Evolutionary conservation across 768 basidiomycete genomes (phyloP).

Genomic region (Mycena pura): DNA sequence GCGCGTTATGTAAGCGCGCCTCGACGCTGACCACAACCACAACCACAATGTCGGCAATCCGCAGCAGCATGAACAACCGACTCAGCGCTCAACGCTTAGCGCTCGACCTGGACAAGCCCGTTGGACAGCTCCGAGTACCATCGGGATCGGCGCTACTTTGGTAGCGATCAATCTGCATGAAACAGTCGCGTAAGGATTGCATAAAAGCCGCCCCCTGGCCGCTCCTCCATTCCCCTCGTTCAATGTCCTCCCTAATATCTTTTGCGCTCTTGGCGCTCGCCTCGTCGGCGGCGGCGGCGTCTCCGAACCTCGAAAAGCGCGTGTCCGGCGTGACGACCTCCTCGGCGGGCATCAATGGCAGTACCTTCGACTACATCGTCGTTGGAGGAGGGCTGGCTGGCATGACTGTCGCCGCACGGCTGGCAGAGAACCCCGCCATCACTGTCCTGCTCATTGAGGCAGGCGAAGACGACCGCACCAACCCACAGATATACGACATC

Average conservation of each 20-base stretch:
- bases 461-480: constrained; percentile 39
- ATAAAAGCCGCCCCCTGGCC: no score
- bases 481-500: constrained; percentile 38
- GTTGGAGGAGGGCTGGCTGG: constrained; percentile 42
- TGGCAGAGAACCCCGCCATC: constrained; percentile 37
- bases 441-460: constrained; percentile 45
- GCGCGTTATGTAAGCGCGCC: no score
- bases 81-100: no score
- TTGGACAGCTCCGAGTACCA: no score
- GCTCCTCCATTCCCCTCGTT: not conserved
- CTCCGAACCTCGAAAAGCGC: constrained; percentile 21
- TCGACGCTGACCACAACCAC: no score
- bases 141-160: no score
- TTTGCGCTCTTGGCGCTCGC: constrained; percentile 20
- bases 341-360: constrained; percentile 24
- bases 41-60: no score
- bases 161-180: no score
- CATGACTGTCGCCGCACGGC: constrained; percentile 39
- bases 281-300: constrained; percentile 14
- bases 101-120: no score
- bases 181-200: no score
- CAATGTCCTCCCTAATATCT: constrained; percentile 15
- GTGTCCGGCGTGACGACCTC: constrained; percentile 23
- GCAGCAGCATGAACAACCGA: no score
- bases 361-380: constrained; percentile 30